Evolutionary conservation across 805 yeast species (phyloP).

Genomic region (Candida golubevii): DNA sequence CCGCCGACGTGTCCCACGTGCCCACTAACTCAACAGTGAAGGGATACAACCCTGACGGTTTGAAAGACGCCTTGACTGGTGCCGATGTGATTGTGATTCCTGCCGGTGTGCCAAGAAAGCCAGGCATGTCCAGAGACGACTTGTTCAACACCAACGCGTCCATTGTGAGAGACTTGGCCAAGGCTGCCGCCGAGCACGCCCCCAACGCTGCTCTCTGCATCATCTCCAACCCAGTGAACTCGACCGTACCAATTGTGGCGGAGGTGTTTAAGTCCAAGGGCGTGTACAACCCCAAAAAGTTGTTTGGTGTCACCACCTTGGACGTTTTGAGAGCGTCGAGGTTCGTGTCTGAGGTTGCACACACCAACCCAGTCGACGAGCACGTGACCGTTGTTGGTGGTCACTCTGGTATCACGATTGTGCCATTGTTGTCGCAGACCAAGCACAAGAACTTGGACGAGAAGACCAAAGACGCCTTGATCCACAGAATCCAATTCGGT

Average conservation of each 20-base stretch:
- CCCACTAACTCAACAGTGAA: slow-evolving; percentile 87
- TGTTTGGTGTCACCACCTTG: slow-evolving; percentile 94
- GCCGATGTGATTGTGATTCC: slow-evolving; percentile 89
- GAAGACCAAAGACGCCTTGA: slow-evolving; percentile 61
- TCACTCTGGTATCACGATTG: slow-evolving; percentile 95
- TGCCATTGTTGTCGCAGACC: slow-evolving; percentile 86
- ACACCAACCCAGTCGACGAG: slow-evolving; percentile 75
- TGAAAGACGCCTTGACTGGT: slow-evolving; percentile 65
- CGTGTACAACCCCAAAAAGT: slow-evolving; percentile 84
- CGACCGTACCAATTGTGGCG: slow-evolving; percentile 94
- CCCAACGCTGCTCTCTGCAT: slow-evolving; percentile 81
- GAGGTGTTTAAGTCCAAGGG: slow-evolving; percentile 84
- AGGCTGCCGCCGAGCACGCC: slow-evolving; percentile 73
- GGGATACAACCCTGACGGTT: slow-evolving; percentile 82
- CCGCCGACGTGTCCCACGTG: slow-evolving; percentile 91
- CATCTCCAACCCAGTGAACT: slow-evolving; percentile 95
- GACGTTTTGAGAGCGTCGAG: slow-evolving; percentile 88
- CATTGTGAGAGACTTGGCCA: slow-evolving; percentile 88
- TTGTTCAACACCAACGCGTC: slow-evolving; percentile 94
- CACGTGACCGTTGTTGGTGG: slow-evolving; percentile 90
- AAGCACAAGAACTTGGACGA: slow-evolving; percentile 58
- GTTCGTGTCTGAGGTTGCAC: slow-evolving; percentile 64
- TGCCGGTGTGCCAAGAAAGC: slow-evolving; percentile 98
- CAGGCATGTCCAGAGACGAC: slow-evolving; percentile 98
- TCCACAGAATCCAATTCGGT: slow-evolving; percentile 91